Evolutionary conservation across 108 stramenopile species (phyloP).

Genomic region (Cylindrotheca fusiformis): DNA sequence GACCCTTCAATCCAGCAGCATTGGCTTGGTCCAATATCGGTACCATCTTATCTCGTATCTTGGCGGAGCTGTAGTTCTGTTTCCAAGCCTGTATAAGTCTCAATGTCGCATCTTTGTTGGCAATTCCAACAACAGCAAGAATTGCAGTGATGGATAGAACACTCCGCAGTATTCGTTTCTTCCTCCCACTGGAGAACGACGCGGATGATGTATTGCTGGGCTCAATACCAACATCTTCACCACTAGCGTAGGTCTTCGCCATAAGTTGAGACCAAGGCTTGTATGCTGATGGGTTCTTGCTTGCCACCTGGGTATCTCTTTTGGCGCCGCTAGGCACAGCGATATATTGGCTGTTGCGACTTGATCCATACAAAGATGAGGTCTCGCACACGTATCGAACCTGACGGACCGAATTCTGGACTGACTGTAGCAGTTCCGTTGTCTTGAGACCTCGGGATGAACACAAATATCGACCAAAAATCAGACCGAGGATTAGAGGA

Average conservation of each 20-base stretch:
- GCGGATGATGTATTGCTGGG: background rate
- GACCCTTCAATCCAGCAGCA: conserved; percentile 26
- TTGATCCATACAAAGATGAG: background rate
- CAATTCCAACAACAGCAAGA: background rate
- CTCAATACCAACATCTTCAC: background rate
- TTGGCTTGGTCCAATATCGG: conserved; percentile 13
- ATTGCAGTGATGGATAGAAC: no score
- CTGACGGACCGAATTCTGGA: background rate
- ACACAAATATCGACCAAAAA: background rate
- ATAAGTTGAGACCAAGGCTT: background rate
- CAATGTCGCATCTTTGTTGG: background rate
- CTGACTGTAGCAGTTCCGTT: background rate
- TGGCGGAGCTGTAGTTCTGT: background rate
- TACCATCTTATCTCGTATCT: background rate
- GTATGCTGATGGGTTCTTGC: background rate
- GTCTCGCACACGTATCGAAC: background rate
- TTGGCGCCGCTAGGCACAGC: background rate
- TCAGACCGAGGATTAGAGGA: background rate
- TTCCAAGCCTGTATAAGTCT: background rate
- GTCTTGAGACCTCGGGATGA: background rate
- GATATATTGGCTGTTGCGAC: background rate
- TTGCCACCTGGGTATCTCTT: background rate
- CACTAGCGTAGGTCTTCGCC: background rate
- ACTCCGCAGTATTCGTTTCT: no score
- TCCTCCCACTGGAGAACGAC: background rate